These are phyloP conservation scores for Colletotrichum incanum DNA, from an alignment of 2,329 filamentous ascomycete genomes.

Conservation along the genomic window DNA sequence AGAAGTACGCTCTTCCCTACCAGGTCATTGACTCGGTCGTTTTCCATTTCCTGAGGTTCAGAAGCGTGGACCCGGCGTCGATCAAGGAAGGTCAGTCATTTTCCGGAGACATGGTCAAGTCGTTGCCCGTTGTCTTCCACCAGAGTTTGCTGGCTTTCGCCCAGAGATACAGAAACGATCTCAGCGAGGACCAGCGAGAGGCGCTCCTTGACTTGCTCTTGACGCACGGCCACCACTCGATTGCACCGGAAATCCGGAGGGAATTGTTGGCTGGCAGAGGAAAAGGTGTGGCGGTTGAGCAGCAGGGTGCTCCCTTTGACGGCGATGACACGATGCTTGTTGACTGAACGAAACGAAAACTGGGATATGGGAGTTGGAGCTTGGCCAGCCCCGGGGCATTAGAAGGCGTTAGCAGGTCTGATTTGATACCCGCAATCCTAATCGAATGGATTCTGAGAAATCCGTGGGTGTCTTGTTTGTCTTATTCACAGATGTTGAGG, in stretches of 20 bases:
- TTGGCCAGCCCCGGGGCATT: slow-evolving; percentile 39
- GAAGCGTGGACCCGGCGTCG: slow-evolving; percentile 75
- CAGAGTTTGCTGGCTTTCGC: slow-evolving; percentile 94
- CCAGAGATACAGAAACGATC: slow-evolving; percentile 94
- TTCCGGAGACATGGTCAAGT: slow-evolving; percentile 66
- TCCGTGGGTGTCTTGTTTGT: neutral
- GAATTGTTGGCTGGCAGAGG: slow-evolving; percentile 92
- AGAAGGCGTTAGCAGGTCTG: slow-evolving; percentile 44
- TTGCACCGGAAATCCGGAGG: slow-evolving; percentile 91
- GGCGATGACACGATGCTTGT: slow-evolving; percentile 95
- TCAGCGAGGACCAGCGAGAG: slow-evolving; percentile 95
- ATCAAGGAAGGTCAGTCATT: slow-evolving; percentile 65
- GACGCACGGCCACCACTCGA: slow-evolving; percentile 86
- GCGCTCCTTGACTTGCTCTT: slow-evolving; percentile 89
- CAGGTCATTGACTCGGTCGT: slow-evolving; percentile 95
- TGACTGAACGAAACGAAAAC: slow-evolving; percentile 56
- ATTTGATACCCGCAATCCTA: slow-evolving; percentile 45
- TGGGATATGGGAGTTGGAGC: slow-evolving; percentile 38
- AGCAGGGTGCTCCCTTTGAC: slow-evolving; percentile 68
- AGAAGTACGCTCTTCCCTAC: slow-evolving; percentile 96
- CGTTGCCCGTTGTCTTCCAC: slow-evolving; percentile 95
- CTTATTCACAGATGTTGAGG: neutral
- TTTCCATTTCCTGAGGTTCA: slow-evolving; percentile 96
- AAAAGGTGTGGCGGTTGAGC: slow-evolving; percentile 80
- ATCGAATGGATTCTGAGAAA: slow-evolving; percentile 42